Evolutionary conservation across 164 flowering plant species (phyloP), one percentile per base, ranked within the genome.

Genomic region (Kingdonia uniflora): DNA sequence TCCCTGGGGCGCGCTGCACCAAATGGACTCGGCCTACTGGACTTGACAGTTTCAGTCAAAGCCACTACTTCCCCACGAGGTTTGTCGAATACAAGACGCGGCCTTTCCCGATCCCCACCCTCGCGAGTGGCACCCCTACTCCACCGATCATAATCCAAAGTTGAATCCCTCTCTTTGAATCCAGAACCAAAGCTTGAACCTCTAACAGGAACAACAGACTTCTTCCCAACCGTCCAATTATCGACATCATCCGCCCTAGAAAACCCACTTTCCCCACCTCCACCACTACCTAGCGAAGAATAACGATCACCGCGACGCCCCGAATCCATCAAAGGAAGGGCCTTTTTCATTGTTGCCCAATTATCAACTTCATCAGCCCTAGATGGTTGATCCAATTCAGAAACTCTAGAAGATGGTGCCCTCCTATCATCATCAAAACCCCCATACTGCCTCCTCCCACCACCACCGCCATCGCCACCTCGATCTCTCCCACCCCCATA

Each of bases 301-400:
- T 44, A n/a, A 7, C 48, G 19, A 5, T 44, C 21, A n/a, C 48
- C 21, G 1, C 21, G 10, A n/a, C 48, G 12, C 6, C 48, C 19
- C 5, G 48, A 19, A 5, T 44, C 48, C 20, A 16, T 19, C 11
- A 44, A 44, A 45, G 21, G 74, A 57, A 14, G 60, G 54, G 25
- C 81, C 23, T 74, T 71, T 2, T 77, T 15, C 21, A 54, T 2
- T 1, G 19, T n/a, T 0, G 52, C 69, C 84, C 84, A 79, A 58
- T 60, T 76, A 23, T 74, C 81, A 1, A 68, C 74, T 42, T 94
- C 99, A 51, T 94, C 96, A 1, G 99, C 97, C 48, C 73, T 69
- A 6, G 95, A 80, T 51, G 74, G 82, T 24, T 81, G 74, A 56
- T 74, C 77, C 45, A 77, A 79, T 50, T 82, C 82, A 17, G 81